phyloP scores from a whole-genome alignment of 2,329 filamentous ascomycete species.

The Fusarium sp. region DNA sequence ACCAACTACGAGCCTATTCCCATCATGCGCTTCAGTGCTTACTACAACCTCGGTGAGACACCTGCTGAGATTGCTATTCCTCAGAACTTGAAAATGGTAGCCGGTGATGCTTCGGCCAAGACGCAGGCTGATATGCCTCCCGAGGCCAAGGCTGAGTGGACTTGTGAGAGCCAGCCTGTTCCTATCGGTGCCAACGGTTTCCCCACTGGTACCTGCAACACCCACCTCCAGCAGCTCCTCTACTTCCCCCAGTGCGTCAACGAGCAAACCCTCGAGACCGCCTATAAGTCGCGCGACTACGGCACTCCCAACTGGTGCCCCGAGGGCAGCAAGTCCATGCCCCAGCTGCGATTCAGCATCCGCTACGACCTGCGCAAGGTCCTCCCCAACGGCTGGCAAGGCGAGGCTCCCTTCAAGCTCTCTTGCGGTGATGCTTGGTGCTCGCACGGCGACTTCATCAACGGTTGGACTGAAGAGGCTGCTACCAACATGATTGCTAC shows the following conservation, averaged over 20 bases:
- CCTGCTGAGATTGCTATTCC: constrained; percentile 59
- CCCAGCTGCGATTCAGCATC: constrained; percentile 61
- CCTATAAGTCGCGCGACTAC: constrained; percentile 36
- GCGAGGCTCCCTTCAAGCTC: constrained; percentile 58
- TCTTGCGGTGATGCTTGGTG: constrained; percentile 57
- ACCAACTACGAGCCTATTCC: constrained; percentile 50
- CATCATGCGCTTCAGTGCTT: constrained; percentile 58
- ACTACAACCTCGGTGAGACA: constrained; percentile 57
- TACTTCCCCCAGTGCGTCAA: constrained; percentile 46
- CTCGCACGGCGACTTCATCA: constrained; percentile 62
- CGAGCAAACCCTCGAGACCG: constrained; percentile 38
- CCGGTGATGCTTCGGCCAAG: constrained; percentile 51
- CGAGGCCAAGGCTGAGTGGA: constrained; percentile 50
- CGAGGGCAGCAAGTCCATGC: constrained; percentile 58
- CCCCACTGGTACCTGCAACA: constrained; percentile 33
- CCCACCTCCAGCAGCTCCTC: constrained; percentile 41
- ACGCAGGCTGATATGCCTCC: constrained; percentile 22
- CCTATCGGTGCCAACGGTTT: constrained; percentile 35
- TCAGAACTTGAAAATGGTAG: constrained; percentile 57
- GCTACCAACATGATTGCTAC: constrained; percentile 56
- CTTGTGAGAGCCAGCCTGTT: constrained; percentile 51
- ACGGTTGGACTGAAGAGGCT: constrained; percentile 55
- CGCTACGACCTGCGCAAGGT: constrained; percentile 59
- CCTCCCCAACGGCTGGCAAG: constrained; percentile 59
- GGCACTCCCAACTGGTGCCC: constrained; percentile 54